phyloP scores from a whole-genome alignment of 2,329 filamentous ascomycete genomes.

The Alternaria infectoria region DNA sequence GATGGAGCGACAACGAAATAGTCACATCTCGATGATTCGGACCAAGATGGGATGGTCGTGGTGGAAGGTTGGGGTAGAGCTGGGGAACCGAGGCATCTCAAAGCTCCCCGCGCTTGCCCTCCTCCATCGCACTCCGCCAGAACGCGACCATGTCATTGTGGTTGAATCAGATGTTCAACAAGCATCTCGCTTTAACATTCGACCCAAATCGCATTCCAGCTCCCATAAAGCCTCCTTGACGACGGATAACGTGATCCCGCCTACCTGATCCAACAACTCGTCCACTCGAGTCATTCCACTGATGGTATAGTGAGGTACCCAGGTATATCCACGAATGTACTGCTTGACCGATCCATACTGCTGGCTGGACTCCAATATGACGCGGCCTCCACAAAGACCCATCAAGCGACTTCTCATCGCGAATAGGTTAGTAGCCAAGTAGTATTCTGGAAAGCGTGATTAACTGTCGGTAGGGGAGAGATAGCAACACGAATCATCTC shows the following conservation, averaged over 20 bases:
- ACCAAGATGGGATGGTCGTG: not conserved
- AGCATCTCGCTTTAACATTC: not conserved
- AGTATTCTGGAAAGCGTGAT: not conserved
- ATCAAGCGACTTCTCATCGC: conserved; percentile 61
- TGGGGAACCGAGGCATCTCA: conserved; percentile 39
- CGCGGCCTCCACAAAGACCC: conserved; percentile 34
- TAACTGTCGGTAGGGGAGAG: conserved; percentile 59
- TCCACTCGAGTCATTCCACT: not conserved
- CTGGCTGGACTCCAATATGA: conserved; percentile 16
- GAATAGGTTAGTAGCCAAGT: conserved; percentile 53
- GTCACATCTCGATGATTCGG: conserved; percentile 27
- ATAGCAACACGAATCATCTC: conserved; percentile 67
- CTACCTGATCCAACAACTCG: not conserved
- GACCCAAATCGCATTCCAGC: not conserved
- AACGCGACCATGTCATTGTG: not conserved
- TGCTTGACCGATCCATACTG: not conserved
- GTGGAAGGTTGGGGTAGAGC: conserved; percentile 15
- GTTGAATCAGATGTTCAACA: not conserved
- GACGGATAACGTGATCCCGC: not conserved
- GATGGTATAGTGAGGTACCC: not conserved
- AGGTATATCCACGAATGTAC: not conserved
- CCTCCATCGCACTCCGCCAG: not conserved
- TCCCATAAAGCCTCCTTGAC: not conserved
- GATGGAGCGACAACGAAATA: conserved; percentile 10
- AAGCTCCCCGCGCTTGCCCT: conserved; percentile 28